These are phyloP conservation scores for Penicillium sp. DNA, from an alignment of 2,329 filamentous ascomycete genomes.

Conservation along the genomic window DNA sequence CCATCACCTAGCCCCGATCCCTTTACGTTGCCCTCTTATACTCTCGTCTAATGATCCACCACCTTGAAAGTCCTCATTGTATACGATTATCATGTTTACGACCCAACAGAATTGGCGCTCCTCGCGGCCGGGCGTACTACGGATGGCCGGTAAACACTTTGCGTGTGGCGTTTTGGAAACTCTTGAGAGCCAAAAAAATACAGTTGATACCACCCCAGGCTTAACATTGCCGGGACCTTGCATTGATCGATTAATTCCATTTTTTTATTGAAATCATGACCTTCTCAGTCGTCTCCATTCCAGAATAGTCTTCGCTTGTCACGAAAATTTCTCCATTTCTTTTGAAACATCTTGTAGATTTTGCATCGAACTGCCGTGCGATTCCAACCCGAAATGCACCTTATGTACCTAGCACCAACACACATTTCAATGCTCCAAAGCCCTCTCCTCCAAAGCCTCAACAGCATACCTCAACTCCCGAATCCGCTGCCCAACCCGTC, in stretches of 20 bases:
- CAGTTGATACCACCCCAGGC: conserved; percentile 4
- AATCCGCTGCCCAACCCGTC: conserved; percentile 47
- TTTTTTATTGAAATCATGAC: not conserved
- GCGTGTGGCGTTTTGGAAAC: conserved; percentile 7
- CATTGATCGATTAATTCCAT: not conserved
- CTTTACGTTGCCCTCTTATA: conserved; percentile 23
- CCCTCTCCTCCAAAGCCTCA: conserved; percentile 44
- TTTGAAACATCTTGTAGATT: too few species aligned
- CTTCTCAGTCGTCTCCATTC: too few species aligned
- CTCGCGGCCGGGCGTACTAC: conserved; percentile 9
- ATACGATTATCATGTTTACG: conserved; percentile 12
- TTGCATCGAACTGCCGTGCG: too few species aligned
- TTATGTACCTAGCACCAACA: not conserved
- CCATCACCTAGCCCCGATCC: conserved; percentile 28
- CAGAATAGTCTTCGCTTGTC: too few species aligned
- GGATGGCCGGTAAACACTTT: not conserved
- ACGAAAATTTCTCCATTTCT: too few species aligned
- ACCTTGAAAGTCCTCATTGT: not conserved
- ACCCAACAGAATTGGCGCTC: conserved; percentile 4
- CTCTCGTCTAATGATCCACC: conserved; percentile 13
- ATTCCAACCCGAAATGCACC: not conserved
- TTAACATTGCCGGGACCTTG: not conserved
- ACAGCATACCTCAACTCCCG: conserved; percentile 51
- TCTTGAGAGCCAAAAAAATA: not conserved
- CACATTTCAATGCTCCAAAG: conserved; percentile 34